Conservation (phyloP, 2,329 filamentous ascomycete species). For the Venturia oleaginea region DNA sequence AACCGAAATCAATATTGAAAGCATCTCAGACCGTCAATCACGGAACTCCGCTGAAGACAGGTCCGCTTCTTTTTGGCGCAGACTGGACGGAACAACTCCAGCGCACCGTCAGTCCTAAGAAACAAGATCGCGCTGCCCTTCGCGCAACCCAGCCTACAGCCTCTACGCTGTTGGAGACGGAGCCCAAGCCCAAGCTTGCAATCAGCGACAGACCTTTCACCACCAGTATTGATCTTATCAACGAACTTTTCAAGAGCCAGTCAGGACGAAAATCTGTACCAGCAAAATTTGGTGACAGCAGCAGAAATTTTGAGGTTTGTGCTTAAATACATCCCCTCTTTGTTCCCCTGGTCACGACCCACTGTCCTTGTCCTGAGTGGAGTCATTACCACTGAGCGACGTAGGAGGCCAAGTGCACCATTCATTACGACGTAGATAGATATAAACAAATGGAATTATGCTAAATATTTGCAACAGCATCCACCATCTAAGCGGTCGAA, state of each 20-base stretch:
- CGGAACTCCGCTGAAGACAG: constrained; percentile 45
- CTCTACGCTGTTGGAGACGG: constrained; percentile 18
- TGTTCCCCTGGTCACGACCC: too few relatives aligned
- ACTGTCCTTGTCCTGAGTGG: not conserved
- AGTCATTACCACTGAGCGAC: not conserved
- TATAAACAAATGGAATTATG: not conserved
- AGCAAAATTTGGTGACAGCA: constrained; percentile 22
- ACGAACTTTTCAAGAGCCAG: constrained; percentile 59
- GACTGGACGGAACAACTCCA: constrained; percentile 93
- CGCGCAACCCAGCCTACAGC: constrained; percentile 31
- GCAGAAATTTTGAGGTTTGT: constrained; percentile 9
- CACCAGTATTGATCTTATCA: constrained; percentile 93
- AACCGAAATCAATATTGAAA: constrained; percentile 42
- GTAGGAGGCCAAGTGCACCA: not conserved
- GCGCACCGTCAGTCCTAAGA: constrained; percentile 87
- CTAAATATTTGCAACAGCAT: constrained; percentile 51
- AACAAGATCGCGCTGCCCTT: constrained; percentile 73
- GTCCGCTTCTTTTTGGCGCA: constrained; percentile 49
- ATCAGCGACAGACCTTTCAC: constrained; percentile 51
- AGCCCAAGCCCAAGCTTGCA: constrained; percentile 17
- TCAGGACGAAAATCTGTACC: constrained; percentile 23
- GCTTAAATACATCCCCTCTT: constrained; percentile 22
- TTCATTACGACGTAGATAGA: not conserved
- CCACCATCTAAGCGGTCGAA: constrained; percentile 76
- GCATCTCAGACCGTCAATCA: constrained; percentile 24